Evolutionary conservation across 2,329 filamentous ascomycete genomes (phyloP), one percentile per base, ranked within the genome.

Genomic region (Hypoxylon sp.): DNA sequence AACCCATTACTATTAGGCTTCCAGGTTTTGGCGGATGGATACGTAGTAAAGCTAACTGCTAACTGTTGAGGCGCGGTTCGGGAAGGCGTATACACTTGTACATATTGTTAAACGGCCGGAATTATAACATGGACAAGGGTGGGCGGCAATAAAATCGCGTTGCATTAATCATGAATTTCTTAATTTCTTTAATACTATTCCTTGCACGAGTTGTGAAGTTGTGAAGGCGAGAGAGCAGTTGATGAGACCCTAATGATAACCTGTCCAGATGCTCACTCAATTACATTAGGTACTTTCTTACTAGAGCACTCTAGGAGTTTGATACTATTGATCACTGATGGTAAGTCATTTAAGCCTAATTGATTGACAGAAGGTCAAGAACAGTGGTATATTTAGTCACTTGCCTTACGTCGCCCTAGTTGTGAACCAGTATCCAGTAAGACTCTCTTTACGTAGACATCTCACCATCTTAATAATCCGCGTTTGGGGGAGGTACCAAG

Each of bases 91-190:
- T 55, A 59, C 63, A 41, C 17, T 59, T 77, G 75, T 77, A 76
- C 69, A 76, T 76, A 76, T 61, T 68, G 9, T 67, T 63, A 60
- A 66, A 65, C 30, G 65, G 65, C 69, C 49, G 63, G 72, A 68
- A 68, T 57, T 68, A 69, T 67, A 66, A 63, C 66, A 69, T 51
- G 63, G 65, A 64, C 63, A 19, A 49, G 32, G 55, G 45, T 45
- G 63, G 69, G 69, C n/a, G 55, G 60, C 60, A 72, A 69, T 68
- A 72, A 73, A 74, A 69, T 43, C 70, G 67, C 68, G 66, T 71
- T 73, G 55, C 72, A 72, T 73, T 69, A 67, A 63, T 67, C 17
- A 36, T 63, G 56, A 23, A 48, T 68, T 63, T 58, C 32, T 2
- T 34, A 19, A 34, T 14, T 46, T 28, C 52, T 45, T 21, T 34